Evolutionary conservation across 2,329 filamentous ascomycete genomes (phyloP), one percentile per base, ranked within the genome.

Genomic region (Lasiodiplodia theobromae): DNA sequence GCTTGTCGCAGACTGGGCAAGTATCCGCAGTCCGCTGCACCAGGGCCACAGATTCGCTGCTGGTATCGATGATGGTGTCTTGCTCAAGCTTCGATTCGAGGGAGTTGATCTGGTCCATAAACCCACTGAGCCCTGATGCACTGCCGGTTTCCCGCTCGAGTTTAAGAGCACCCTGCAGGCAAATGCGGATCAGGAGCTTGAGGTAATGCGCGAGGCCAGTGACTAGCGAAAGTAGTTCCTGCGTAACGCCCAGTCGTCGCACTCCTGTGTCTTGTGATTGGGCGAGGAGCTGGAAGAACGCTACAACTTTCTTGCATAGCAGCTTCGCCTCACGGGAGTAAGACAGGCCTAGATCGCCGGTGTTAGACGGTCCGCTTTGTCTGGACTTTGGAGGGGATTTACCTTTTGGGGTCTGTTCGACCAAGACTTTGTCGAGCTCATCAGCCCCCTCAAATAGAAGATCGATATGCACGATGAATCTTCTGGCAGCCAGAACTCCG

Each of bases 301-400:
- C 93, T 6, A 99, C 96, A 67, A 99, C 97, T 81, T 99, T 99
- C 82, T 99, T 99, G 85, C 96, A 99, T n/a, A 99, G 88, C 63
- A 99, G 86, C 81, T 99, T 99, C n/a, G 96, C 92, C 83, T 99
- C 96, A 75, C 96, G 90, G 21, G 92, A 92, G 77, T 98, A 99
- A 11, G 94, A 93, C 70, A 99, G 86, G 71, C 92, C 94, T 92
- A 77, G 72, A 51, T n/a, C 71, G 72, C 68, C 25, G 6, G 57
- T 31, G 58, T 63, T 16, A 63, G 58, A 51, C 25, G 23, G 44
- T 10, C 3, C 28, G 18, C 25, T 37, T 37, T 21, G 25, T 34
- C 16, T 23, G 23, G 8, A 5, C 38, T 63, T 31, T 18, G 21
- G 28, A n/a, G 25, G 28, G 14, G 31, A 3, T 86, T 78, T 84